Conservation (phyloP, 2,329 filamentous ascomycete species). For the Calonectria ilicicola region DNA sequence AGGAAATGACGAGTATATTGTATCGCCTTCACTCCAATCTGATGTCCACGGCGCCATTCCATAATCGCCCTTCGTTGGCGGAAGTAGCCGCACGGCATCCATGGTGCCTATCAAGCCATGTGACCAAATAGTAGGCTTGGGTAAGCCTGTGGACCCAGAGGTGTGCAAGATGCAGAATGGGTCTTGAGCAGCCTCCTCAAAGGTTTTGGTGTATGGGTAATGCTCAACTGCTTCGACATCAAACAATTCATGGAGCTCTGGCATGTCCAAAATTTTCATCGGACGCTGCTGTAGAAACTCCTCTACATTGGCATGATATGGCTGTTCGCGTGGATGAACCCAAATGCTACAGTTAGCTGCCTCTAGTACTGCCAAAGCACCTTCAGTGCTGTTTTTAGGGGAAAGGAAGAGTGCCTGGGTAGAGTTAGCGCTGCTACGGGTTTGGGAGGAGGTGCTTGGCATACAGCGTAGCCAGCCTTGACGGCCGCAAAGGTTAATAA, state of each 20-base stretch:
- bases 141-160: conserved; percentile 55
- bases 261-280: conserved; percentile 44
- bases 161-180: conserved; percentile 55
- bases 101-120: conserved; percentile 48
- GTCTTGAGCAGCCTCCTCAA: conserved; percentile 46
- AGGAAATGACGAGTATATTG: conserved; percentile 50
- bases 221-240: conserved; percentile 20
- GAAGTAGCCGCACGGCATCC: conserved; percentile 52
- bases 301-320: conserved; percentile 23
- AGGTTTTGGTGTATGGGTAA: conserved; percentile 48
- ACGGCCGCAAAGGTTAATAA: too few relatives aligned
- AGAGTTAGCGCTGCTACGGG: too few relatives aligned
- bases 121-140: conserved; percentile 52
- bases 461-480: too few relatives aligned
- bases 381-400: conserved; percentile 48
- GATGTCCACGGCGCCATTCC: conserved; percentile 45
- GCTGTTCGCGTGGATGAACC: too few relatives aligned
- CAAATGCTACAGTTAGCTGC: too few relatives aligned
- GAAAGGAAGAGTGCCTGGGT: conserved; percentile 40
- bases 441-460: neutral
- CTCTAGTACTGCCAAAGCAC: conserved; percentile 47
- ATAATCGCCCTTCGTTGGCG: conserved; percentile 44
- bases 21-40: conserved; percentile 43
- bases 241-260: conserved; percentile 45
- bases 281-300: conserved; percentile 37